Base-by-base conservation (phyloP, 2,329 filamentous ascomycete species). In the Pseudogymnoascus sp. region DNA sequence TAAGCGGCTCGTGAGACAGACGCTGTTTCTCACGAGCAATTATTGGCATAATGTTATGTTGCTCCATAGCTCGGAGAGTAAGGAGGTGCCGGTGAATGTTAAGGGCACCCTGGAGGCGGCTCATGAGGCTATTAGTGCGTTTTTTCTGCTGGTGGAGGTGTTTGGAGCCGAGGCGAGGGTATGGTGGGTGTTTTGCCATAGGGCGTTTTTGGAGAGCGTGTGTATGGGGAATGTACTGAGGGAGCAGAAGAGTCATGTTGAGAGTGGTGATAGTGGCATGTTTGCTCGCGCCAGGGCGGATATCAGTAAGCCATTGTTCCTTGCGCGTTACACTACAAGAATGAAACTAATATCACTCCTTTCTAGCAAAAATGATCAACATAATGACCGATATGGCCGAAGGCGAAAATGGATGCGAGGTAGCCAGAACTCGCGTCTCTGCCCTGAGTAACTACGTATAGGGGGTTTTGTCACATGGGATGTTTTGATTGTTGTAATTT, bases 121-220 rank as follows among this genome's bases (percentile, higher is more conserved):
- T 0, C 86, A 91, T 68, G 87, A 89, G 70, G 89, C 89, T 4
- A 83, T 93, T 55, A 82, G 80, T 49, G 79, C 88, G 1, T 93
- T 92, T 71, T 92, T 92, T 72, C 79, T 91, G 63, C 79, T 92
- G 6, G 90, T 86, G 74, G 78, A 77, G 38, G 75, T 90, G 11
- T 85, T 92, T 65, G 84, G 87, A 67, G 78, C 78, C 14, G 90
- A 93, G 75, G 88, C 88, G 1, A 81, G 86, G 12, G 89, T 92
- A 0, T 92, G 89, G 89, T 93, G 89, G 89, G 88, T 91, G 0
- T 91, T 92, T 67, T 90, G 91, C 72, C 90, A 92, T 71, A 79
- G 90, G 1, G 89, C 89, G 0, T 92, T 92, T 70, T 79, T 92
- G 61, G 89, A 92, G 76, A 87, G 87, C 33, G 72, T 87, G 70